A percentile compares a stretch with the other conserved stretches of the same genome.
Evolutionary conservation across 805 yeast genomes (phyloP).

Genomic region (Ogataea saltuana): DNA sequence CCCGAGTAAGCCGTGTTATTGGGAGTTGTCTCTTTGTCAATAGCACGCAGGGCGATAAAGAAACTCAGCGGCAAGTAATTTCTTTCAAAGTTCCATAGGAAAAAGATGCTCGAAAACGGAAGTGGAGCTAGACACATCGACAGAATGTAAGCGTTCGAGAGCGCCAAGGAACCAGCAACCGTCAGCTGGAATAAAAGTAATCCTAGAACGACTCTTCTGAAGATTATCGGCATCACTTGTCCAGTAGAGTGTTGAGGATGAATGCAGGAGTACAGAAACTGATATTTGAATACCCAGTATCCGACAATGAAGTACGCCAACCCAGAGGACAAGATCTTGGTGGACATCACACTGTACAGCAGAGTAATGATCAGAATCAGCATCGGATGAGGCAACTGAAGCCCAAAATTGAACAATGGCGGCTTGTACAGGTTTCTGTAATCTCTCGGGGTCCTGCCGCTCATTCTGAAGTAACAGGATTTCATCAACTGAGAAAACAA

Average conservation of each 20-base stretch:
- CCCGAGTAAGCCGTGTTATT: conserved; percentile 1
- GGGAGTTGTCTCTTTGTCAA: conserved; percentile 31
- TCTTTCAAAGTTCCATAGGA: conserved; percentile 78
- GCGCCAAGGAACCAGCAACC: conserved; percentile 83
- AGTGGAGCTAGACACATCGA: conserved; percentile 75
- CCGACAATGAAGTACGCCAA: conserved; percentile 81
- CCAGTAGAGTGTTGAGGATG: conserved; percentile 98
- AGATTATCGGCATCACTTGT: conserved; percentile 90
- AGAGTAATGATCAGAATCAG: conserved; percentile 81
- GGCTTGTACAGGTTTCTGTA: conserved; percentile 76
- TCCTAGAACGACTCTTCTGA: conserved; percentile 80
- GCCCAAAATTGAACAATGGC: conserved; percentile 88
- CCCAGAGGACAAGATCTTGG: conserved; percentile 84
- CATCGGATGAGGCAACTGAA: conserved; percentile 89
- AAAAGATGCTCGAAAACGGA: conserved; percentile 65
- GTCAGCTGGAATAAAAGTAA: conserved; percentile 82
- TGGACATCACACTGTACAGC: conserved; percentile 85
- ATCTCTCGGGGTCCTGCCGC: conserved; percentile 82
- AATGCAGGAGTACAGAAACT: conserved; percentile 82
- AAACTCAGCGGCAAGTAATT: conserved; percentile 77
- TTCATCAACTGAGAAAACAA: conserved; percentile 75
- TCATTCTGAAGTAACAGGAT: conserved; percentile 65
- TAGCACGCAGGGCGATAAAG: conserved; percentile 85
- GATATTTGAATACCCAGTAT: conserved; percentile 87
- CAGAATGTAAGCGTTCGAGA: conserved; percentile 74